Base-by-base conservation (phyloP, 2,329 filamentous ascomycete species). In the Cladosporium sp. region DNA sequence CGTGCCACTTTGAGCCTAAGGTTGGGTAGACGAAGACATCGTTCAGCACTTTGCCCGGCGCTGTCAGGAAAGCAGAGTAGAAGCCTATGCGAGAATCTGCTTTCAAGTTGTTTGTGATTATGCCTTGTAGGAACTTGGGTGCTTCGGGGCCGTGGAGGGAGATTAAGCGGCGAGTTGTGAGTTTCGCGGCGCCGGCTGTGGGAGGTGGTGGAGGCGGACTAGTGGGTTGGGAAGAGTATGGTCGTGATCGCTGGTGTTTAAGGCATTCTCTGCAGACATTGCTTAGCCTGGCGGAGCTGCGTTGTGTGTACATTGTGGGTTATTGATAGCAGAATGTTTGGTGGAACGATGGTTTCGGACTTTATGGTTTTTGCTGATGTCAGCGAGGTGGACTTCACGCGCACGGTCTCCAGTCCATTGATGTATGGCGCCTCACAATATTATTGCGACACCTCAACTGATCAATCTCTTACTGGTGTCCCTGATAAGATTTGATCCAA, bases 21-120 rank as follows among this genome's bases (percentile, higher is more conserved):
- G 86, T 80, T 0, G 88, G 90, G 82, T 97, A 97, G 58, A 99
- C 84, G 78, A 98, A 96, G 62, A 93, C 90, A 80, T 99, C 95
- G 80, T 94, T 87, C 52, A 97, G 82, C 11, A 99, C 86, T 66
- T 93, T 87, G 51, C 95, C 95, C 38, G 79, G 78, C 8, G 94
- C 92, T 71, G 91, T 96, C 51, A 99, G 83, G 74, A 99, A 97
- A 0, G 89, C 92, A 7, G 90, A 85, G 79, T 96, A 98, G 77
- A 90, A 88, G 4, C 88, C 89, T 0, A 81, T 79, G 3, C 71
- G 73, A 28, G 78, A 78, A 2, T 79, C 68, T 0, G 85, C 79
- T 62, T 86, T 78, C 69, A 92, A 85, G 69, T 89, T 90, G 69
- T 90, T 87, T 0, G 94, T 97, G 69, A 95, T 86, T 65, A 96